Base-by-base conservation (phyloP, 495 filamentous ascomycete genomes). In the Aspergillus cavernicola region DNA sequence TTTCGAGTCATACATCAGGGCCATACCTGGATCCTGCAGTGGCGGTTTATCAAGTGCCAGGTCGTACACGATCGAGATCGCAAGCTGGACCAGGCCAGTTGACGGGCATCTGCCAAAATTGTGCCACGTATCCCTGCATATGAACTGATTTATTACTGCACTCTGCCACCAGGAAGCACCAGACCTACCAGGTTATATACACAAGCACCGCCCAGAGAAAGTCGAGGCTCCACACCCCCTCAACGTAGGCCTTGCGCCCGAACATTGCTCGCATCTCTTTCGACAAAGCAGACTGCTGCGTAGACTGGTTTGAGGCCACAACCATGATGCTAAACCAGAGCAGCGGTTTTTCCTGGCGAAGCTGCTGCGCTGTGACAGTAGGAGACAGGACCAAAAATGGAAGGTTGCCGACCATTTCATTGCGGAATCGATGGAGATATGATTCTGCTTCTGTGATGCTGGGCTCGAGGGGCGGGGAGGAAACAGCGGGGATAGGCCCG, bases 251-350 rank as follows among this genome's bases (percentile, higher is more conserved):
- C 16, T 53, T 20, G 1, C 32, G 41, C 1, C 41, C 51, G 16
- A 53, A 46, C 1, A 37, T 22, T 9, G 20, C 41, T 28, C 41
- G 11, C 12, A 46, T 0, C 20, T 38, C 40, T 5, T 29, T 29
- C 1, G 51, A 53, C 23, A 53, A 6, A 6, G 39, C 51, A 7
- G n/a, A 23, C 32, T 53, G 51, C 20, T 53, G 31, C 2, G 12
- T 23, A 15, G 51, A 11, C 9, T n/a, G 51, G 13, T 20, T 46
- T 12, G 51, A 53, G 0, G 51, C 32, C 1, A 53, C 51, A 6
- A 29, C 44, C 41, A 53, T 46, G 20, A 53, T 53, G 11, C 29
- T 45, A 2, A 45, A 13, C 51, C 51, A 53, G n/a, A 53, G 41
- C n/a, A 53, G 41, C 19, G 51, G 51, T 2, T 20, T 37, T 8